Base-by-base conservation (phyloP, 1,284 basidiomycete genomes). In the Moesziomyces antarcticus region DNA sequence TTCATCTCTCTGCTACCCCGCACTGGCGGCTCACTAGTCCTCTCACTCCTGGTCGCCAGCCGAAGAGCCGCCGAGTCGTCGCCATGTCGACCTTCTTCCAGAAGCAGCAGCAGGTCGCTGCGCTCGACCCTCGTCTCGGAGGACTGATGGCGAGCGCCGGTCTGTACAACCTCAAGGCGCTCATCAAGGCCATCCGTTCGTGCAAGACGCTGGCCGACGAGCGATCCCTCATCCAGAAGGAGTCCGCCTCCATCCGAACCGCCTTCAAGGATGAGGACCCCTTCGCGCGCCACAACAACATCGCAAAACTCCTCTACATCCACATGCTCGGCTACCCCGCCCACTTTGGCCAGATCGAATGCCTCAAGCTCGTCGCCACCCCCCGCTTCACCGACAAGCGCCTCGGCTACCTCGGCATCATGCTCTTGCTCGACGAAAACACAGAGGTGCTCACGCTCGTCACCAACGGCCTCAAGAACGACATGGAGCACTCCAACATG, bases 401-500 rank as follows among this genome's bases (percentile, higher is more conserved):
- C 35, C 87, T 99, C 22, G 97, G 97, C 2, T 99, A 99, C 82
- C 87, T 99, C 47, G 97, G 97, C 1, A 98, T 99, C 80, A 99
- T 99, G 97, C 87, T 99, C 60, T 86, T 99, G 43, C 86, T 99
- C 68, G 97, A 99, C 82, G 97, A 99, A 87, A 98, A 93, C 80
- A 94, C 97, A 82, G 96, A 99, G 85, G 96, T 99, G 0, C 87
- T 99, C 73, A 99, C 94, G 2, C 88, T 99, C 41, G 96, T 99
- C 52, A 99, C 97, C 27, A 99, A 99, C 84, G 97, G 94, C 30
- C 86, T 99, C 78, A 99, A 99, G 87, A 99, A 99, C 85, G 97
- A 99, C 86, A 95, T 99, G 94, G 98, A 99, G 85, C 95, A 98
- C 86, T 92, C 95, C 13, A 99, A 98, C 86, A 97, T 97, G 93